Evolutionary conservation across 2,329 filamentous ascomycete genomes (phyloP).

Genomic region (Aureobasidium melanogenum): DNA sequence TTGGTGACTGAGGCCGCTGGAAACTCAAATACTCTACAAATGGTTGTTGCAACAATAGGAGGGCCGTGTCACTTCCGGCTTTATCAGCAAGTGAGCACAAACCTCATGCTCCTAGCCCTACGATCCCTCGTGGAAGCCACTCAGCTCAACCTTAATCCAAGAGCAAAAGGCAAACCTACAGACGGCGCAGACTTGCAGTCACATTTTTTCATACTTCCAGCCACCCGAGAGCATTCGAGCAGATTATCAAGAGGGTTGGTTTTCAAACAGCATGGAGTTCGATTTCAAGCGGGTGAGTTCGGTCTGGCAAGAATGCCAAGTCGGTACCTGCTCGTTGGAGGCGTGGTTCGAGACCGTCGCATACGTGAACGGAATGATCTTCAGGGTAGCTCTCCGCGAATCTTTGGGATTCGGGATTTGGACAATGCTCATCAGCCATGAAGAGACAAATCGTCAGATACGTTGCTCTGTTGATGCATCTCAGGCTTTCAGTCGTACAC

Average conservation of each 20-base stretch:
- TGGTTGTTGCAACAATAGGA: neutral
- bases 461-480: too few species aligned
- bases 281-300: neutral
- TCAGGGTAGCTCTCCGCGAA: neutral
- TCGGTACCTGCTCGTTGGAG: neutral
- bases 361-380: neutral
- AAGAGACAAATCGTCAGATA: too few species aligned
- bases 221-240: neutral
- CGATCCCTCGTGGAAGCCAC: conserved; percentile 3
- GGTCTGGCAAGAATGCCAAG: neutral
- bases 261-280: neutral
- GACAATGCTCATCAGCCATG: too few species aligned
- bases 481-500: too few species aligned
- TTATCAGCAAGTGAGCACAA: neutral
- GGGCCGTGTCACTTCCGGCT: neutral
- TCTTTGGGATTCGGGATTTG: neutral
- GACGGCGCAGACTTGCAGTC: too few species aligned
- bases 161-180: neutral
- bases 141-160: neutral
- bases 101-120: neutral
- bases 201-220: too few species aligned
- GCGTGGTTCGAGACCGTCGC: neutral
- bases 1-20: neutral
- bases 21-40: neutral
- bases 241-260: neutral